Percentiles rank a stretch among this genome's conserved stretches.
Evolutionary conservation across 2,329 filamentous ascomycete species (phyloP).

Genomic region (Trichophaea hybrida): DNA sequence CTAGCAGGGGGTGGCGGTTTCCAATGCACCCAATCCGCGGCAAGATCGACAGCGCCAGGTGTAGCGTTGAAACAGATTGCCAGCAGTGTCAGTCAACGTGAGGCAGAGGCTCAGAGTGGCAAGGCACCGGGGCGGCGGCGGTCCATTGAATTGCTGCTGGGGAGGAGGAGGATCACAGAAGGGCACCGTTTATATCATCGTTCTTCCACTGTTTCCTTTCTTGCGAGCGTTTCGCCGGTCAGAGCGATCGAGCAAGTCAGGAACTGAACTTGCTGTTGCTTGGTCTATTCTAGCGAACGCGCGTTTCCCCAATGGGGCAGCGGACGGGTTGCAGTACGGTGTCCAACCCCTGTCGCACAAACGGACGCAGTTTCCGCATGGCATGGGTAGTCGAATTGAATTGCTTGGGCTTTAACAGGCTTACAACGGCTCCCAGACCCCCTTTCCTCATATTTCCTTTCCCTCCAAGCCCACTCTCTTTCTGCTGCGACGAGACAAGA

Average conservation of each 20-base stretch:
- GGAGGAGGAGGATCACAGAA: no score
- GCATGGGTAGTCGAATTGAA: background rate
- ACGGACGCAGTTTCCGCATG: background rate
- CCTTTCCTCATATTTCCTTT: constrained; percentile 12
- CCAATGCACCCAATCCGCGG: no score
- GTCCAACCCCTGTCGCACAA: background rate
- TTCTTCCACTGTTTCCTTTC: background rate
- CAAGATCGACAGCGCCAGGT: no score
- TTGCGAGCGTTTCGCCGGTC: background rate
- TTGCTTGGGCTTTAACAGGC: background rate
- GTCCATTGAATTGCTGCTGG: no score
- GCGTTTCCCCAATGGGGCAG: background rate
- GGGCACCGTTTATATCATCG: background rate
- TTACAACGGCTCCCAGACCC: constrained; percentile 7
- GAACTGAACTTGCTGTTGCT: background rate
- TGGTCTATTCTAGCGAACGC: background rate
- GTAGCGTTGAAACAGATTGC: no score
- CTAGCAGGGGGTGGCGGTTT: no score
- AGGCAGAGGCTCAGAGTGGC: no score
- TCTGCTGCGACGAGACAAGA: background rate
- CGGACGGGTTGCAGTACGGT: background rate
- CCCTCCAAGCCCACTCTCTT: constrained; percentile 1
- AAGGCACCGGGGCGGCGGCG: no score
- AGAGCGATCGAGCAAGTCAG: background rate
- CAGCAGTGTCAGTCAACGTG: no score